These are phyloP conservation scores for Colletotrichum sp. DNA, from an alignment of 2,329 filamentous ascomycete genomes.

Conservation along the genomic window DNA sequence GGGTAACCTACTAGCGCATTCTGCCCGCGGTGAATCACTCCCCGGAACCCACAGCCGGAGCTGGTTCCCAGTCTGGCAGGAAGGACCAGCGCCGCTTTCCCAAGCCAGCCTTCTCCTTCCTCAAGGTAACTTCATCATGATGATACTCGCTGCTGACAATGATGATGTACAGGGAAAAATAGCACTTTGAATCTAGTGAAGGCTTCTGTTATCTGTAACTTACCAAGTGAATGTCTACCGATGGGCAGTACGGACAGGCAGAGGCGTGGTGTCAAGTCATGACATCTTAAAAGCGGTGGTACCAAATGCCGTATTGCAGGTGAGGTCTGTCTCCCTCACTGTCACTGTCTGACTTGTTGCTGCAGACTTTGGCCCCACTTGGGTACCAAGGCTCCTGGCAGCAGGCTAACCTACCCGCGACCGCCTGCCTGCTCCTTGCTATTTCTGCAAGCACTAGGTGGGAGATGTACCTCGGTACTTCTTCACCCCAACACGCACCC, in stretches of 20 bases:
- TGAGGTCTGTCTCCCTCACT: background rate
- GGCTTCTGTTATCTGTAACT: background rate
- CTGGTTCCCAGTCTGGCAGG: background rate
- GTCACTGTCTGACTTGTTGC: background rate
- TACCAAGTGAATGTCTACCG: background rate
- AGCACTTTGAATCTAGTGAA: background rate
- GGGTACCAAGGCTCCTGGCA: background rate
- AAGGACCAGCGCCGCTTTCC: background rate
- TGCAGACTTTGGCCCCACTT: background rate
- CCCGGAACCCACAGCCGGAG: background rate
- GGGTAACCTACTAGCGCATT: background rate
- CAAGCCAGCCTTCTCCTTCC: background rate
- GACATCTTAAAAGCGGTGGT: background rate
- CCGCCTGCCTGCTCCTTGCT: background rate
- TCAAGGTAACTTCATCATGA: background rate
- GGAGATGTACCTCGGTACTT: background rate
- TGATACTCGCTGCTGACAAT: background rate
- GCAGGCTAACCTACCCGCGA: background rate
- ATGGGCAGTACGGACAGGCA: background rate
- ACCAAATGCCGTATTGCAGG: background rate
- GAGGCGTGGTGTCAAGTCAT: background rate
- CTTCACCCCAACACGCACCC: background rate
- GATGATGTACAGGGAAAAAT: too few relatives aligned
- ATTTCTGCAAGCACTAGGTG: background rate
- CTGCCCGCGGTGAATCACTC: background rate